phyloP scores from a whole-genome alignment of 2,329 filamentous ascomycete species.

The Fusarium burgessii region DNA sequence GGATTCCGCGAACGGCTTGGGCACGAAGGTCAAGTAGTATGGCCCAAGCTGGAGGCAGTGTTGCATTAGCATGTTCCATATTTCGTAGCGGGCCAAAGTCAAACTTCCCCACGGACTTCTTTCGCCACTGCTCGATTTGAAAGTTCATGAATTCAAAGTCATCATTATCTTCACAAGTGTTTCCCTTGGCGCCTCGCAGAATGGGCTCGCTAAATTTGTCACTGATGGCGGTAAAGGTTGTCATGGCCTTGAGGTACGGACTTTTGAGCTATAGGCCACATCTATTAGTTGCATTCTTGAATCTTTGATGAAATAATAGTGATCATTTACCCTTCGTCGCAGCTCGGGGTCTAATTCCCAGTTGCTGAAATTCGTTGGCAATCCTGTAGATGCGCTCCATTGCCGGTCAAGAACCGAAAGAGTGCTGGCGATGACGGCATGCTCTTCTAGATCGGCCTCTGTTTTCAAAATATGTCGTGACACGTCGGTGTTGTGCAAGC shows the following conservation, averaged over 20 bases:
- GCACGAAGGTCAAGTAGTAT: background rate
- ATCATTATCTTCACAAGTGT: background rate
- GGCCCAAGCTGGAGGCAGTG: background rate
- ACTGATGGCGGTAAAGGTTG: background rate
- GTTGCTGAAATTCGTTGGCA: background rate
- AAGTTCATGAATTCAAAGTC: conserved; percentile 9
- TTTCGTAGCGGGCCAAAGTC: background rate
- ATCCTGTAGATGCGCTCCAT: conserved; percentile 6
- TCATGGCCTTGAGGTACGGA: conserved; percentile 1
- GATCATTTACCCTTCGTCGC: background rate
- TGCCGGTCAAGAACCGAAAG: background rate
- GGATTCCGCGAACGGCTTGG: background rate
- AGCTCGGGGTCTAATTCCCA: background rate
- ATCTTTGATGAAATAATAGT: accelerated
- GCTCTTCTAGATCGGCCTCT: background rate
- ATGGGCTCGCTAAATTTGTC: conserved; percentile 3
- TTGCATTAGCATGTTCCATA: background rate
- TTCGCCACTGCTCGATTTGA: background rate
- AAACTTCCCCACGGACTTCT: background rate
- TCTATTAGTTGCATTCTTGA: background rate
- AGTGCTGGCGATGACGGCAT: background rate
- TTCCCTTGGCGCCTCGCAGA: background rate
- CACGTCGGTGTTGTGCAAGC: background rate
- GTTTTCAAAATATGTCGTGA: background rate
- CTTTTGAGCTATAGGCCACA: background rate